Percentiles rank a stretch among this genome's conserved stretches.
phyloP scores from a whole-genome alignment of 2,329 filamentous ascomycete species.

The Pestalotiopsis sp. region DNA sequence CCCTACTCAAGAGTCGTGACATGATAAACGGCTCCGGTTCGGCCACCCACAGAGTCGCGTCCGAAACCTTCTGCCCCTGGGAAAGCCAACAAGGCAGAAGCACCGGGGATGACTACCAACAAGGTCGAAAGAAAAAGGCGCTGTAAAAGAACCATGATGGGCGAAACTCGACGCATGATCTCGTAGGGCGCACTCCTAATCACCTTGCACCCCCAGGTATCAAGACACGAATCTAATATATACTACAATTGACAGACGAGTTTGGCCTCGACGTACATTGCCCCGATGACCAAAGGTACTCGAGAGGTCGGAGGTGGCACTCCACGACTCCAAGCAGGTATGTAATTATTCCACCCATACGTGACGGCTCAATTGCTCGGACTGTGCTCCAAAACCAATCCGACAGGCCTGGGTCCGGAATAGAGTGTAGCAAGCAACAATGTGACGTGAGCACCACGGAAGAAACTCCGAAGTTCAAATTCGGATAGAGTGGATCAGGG shows the following conservation, averaged over 20 bases:
- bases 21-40: conserved; percentile 46
- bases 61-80: conserved; percentile 52
- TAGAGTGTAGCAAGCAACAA: not conserved
- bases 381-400: not conserved
- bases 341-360: not conserved
- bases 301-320: not conserved
- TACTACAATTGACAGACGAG: not conserved
- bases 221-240: not conserved
- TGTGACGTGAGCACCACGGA: not conserved
- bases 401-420: not conserved
- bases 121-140: conserved; percentile 16
- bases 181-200: too few species aligned
- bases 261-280: not conserved
- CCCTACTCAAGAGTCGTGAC: conserved; percentile 44
- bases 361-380: not conserved
- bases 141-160: conserved; percentile 19
- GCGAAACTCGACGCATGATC: not conserved
- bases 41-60: conserved; percentile 44
- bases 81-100: conserved; percentile 38
- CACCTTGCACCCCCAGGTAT: too few species aligned
- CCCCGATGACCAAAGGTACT: not conserved
- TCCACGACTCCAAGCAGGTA: not conserved
- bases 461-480: conserved; percentile 4
- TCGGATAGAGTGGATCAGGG: conserved; percentile 1
- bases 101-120: conserved; percentile 5